phyloP scores from a whole-genome alignment of 179 eudicot species.

The Silene noctiflora region DNA sequence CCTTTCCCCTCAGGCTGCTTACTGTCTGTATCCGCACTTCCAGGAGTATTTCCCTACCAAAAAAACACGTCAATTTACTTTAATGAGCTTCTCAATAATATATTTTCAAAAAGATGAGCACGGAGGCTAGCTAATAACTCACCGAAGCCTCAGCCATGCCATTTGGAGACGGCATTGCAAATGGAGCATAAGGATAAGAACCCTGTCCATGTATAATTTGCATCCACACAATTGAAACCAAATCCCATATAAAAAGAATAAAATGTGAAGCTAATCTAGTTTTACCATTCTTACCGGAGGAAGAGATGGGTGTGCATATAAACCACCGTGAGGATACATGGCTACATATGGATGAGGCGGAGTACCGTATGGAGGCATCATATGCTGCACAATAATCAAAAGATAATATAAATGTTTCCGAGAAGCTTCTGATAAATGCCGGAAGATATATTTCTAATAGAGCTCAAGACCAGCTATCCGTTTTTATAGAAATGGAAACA shows the following conservation, averaged over 20 bases:
- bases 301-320: slow-evolving; percentile 92
- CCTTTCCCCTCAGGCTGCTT: slow-evolving; percentile 89
- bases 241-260: not conserved
- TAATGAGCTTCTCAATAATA: not conserved
- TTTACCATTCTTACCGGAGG: slow-evolving; percentile 62
- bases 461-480: not conserved
- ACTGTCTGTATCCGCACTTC: slow-evolving; percentile 61
- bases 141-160: slow-evolving; percentile 86
- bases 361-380: slow-evolving; percentile 97
- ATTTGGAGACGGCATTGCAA: slow-evolving; percentile 78
- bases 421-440: no score
- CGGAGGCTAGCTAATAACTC: slow-evolving; percentile 33
- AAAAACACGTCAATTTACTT: slow-evolving; percentile 16
- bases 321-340: slow-evolving; percentile 97
- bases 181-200: slow-evolving; percentile 90
- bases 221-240: slow-evolving; percentile 1
- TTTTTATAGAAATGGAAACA: not conserved
- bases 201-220: slow-evolving; percentile 48
- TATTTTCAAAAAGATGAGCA: not conserved
- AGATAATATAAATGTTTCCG: slow-evolving; percentile 2
- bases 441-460: not conserved
- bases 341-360: slow-evolving; percentile 97
- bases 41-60: slow-evolving; percentile 57
- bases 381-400: slow-evolving; percentile 51
- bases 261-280: not conserved